Conservation (phyloP, 2,329 filamentous ascomycete genomes). For the Blastomyces parvus region DNA sequence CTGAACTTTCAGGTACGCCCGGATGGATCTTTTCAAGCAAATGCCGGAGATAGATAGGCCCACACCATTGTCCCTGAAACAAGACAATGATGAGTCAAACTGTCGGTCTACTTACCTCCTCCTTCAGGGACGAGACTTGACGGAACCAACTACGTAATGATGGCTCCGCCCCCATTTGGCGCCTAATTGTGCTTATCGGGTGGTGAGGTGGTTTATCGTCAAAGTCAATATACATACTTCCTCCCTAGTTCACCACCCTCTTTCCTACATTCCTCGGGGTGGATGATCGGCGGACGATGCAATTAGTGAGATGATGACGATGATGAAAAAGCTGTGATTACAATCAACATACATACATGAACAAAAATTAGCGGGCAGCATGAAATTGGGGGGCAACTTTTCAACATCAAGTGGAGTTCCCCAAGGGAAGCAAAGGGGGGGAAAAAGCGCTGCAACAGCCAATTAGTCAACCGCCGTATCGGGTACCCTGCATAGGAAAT, state of each 20-base stretch:
- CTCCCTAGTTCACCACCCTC: not conserved
- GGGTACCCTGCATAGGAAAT: not conserved
- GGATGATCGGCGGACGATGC: not conserved
- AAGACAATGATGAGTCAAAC: not conserved
- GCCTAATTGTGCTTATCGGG: not conserved
- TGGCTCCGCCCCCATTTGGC: not conserved
- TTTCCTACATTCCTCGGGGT: not conserved
- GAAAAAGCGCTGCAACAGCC: too few species aligned
- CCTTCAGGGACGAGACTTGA: not conserved
- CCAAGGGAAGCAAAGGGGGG: not conserved
- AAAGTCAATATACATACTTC: not conserved
- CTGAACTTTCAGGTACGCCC: not conserved
- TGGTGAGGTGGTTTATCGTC: not conserved
- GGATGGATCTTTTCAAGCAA: not conserved
- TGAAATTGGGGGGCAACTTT: not conserved
- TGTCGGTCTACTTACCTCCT: slow-evolving; percentile 2
- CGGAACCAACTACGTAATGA: not conserved
- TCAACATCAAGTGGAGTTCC: not conserved
- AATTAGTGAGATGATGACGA: not conserved
- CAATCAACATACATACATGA: not conserved
- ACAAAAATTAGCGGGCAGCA: not conserved
- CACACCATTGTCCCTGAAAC: not conserved
- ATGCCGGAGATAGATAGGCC: not conserved
- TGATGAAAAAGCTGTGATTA: not conserved
- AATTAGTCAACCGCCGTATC: not conserved